phyloP scores from a whole-genome alignment of 148 eudicot species.

The Vaccinium darrowii region DNA sequence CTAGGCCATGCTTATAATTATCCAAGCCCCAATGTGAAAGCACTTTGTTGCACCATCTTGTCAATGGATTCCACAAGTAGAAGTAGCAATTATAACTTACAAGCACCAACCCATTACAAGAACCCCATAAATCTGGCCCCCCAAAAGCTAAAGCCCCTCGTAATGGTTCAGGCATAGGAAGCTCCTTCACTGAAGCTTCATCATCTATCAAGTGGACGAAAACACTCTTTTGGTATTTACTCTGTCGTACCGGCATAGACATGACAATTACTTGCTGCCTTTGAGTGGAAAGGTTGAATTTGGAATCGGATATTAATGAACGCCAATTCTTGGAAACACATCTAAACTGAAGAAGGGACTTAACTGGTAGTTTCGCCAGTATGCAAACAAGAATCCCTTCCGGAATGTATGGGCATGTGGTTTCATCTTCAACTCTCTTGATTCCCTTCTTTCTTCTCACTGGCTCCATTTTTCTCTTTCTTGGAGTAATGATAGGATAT shows the following conservation, averaged over 20 bases:
- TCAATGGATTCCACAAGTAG: background rate
- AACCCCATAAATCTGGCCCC: background rate
- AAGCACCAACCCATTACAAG: background rate
- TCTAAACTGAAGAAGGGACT: background rate
- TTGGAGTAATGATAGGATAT: no score
- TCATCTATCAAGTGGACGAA: background rate
- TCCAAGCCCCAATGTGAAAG: background rate
- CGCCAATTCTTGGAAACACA: background rate
- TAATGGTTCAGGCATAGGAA: background rate
- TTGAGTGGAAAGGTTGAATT: background rate
- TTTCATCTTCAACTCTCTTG: no score
- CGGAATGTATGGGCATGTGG: background rate
- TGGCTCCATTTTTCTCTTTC: no score
- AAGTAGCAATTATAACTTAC: background rate
- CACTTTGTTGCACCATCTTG: background rate
- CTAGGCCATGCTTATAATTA: no score
- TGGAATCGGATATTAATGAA: background rate
- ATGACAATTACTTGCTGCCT: background rate
- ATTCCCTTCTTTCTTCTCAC: no score
- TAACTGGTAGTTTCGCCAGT: background rate
- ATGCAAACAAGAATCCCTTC: background rate
- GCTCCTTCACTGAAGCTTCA: background rate
- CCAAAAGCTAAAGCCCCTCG: background rate
- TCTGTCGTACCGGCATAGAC: background rate
- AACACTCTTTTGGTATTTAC: no score